Base-by-base conservation (phyloP, 2,329 filamentous ascomycete species). In the Aspergillus thermomutatus region DNA sequence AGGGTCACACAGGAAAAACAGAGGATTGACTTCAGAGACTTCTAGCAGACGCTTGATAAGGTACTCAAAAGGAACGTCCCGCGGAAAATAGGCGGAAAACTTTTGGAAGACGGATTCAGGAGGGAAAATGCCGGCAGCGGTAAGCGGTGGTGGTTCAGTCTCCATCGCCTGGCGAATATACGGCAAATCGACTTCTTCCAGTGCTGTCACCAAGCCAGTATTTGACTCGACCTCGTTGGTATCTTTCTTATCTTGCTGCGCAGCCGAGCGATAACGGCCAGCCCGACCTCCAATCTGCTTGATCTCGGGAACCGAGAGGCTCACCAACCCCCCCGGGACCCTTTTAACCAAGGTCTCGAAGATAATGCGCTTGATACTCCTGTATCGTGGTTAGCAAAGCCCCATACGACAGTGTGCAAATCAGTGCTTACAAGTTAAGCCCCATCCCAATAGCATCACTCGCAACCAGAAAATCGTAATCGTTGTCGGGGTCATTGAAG, bases 361-460 rank as follows among this genome's bases (percentile, higher is more conserved):
- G 53, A 99, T 84, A 59, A 99, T 84, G 26, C 95, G 89, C 70
- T 92, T 94, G 71, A 97, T 91, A 62, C 82, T 86, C 73, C 83
- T 85, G 50, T 28, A 47, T 46, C 11, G 2, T 14, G 10, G 23
- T 46, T 5, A 46, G 23, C 21, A 23, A 46, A 26, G 21, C 9
- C 9, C 10, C 23, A 46, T 43, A n/a, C 21, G 2, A 23, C 3
- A 45, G 6, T 43, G 34, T 8, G 10, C 26, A 9, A 14, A n/a
- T 19, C 19, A 25, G 10, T 26, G 53, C 80, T 74, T 87, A 92
- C 72, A 99, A 76, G 68, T 99, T 99, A 23, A 99, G 79, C 1
- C 95, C 94, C 93, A 99, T 97, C 40, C 94, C 94, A 60, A 99
- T 93, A 49, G 94, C 94, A 75, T 97, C 92, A 65, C 91, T 97